A percentile compares a stretch with the other conserved stretches of the same genome.
phyloP scores from a whole-genome alignment of 768 basidiomycete species.

The Panaeolus cyanescens region DNA sequence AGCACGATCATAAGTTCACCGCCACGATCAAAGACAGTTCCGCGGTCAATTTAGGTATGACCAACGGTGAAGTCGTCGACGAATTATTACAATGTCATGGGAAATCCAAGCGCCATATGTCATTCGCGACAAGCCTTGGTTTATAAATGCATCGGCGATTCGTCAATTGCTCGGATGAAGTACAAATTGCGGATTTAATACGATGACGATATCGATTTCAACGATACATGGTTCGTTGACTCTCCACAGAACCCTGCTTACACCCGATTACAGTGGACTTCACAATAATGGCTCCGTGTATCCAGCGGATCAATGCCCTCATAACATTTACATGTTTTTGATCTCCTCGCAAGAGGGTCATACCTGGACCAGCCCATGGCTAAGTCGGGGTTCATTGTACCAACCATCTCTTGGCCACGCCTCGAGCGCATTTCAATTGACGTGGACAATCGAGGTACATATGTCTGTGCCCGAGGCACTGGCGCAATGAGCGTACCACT shows the following conservation, averaged over 20 bases:
- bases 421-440: conserved; percentile 19
- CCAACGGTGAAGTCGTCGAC: not conserved
- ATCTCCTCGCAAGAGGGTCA: conserved; percentile 7
- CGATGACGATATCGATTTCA: not conserved
- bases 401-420: conserved; percentile 22
- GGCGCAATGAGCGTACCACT: not conserved
- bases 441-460: conserved; percentile 8
- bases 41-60: not conserved
- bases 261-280: not conserved
- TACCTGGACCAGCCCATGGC: conserved; percentile 16
- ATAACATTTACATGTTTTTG: not conserved
- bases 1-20: not conserved
- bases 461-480: conserved; percentile 16
- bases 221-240: not conserved
- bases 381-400: conserved; percentile 17
- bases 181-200: not conserved
- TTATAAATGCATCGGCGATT: no score
- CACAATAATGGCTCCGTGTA: not conserved
- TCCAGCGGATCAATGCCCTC: conserved; percentile 1
- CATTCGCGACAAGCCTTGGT: not conserved
- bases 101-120: not conserved
- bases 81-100: not conserved
- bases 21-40: not conserved
- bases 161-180: no score
- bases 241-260: not conserved